These are phyloP conservation scores for Lachnellula cervina DNA, from an alignment of 2,329 filamentous ascomycete species.

Conservation along the genomic window DNA sequence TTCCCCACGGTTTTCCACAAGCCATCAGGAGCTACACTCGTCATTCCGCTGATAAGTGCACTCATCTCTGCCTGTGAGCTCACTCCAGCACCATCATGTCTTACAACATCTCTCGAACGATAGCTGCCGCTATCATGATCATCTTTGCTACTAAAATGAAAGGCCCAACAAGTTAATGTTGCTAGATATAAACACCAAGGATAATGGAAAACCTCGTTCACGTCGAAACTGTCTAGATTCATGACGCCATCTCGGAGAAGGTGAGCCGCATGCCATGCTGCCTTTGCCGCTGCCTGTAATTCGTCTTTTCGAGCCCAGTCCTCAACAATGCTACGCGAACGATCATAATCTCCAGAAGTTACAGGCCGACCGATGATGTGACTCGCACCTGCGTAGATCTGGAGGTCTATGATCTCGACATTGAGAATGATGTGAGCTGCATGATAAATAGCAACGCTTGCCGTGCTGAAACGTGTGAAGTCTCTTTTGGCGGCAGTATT, in stretches of 20 bases:
- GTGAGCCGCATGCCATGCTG: conserved; percentile 49
- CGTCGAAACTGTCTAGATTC: conserved; percentile 46
- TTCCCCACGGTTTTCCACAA: conserved; percentile 37
- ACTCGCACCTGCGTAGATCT: conserved; percentile 55
- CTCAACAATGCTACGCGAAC: conserved; percentile 47
- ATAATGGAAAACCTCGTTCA: conserved; percentile 53
- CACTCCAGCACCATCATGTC: conserved; percentile 46
- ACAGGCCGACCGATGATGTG: conserved; percentile 55
- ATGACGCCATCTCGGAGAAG: conserved; percentile 47
- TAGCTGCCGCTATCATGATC: conserved; percentile 1
- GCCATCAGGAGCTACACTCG: conserved; percentile 28
- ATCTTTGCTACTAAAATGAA: conserved; percentile 41
- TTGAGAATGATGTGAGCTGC: conserved; percentile 52
- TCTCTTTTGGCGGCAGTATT: conserved; percentile 31
- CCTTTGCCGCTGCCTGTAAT: conserved; percentile 34
- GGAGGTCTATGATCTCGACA: conserved; percentile 55
- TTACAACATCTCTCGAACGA: background rate
- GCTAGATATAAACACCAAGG: conserved; percentile 59
- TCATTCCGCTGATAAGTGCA: conserved; percentile 37
- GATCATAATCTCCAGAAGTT: conserved; percentile 43
- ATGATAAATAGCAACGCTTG: conserved; percentile 53
- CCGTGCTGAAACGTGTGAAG: conserved; percentile 44
- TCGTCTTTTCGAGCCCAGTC: conserved; percentile 40
- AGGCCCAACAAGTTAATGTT: conserved; percentile 53
- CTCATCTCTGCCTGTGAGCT: conserved; percentile 46